Percentiles rank a stretch among this genome's conserved stretches.
Evolutionary conservation across 1,284 basidiomycete genomes (phyloP).

Genomic region (Ganoderma lingzhi): DNA sequence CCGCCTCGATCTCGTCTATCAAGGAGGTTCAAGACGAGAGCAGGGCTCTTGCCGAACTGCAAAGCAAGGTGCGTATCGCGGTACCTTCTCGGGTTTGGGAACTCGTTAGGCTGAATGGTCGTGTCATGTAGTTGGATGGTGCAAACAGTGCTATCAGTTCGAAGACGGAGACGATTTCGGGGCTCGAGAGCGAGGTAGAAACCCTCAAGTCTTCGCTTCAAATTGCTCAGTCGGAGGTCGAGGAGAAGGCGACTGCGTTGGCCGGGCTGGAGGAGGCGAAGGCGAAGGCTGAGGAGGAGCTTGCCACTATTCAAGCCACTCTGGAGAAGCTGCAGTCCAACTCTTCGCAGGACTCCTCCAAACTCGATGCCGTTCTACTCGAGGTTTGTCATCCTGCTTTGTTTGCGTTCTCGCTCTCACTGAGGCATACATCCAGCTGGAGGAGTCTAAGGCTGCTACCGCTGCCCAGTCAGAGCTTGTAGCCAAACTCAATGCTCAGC

Average conservation of each 20-base stretch:
- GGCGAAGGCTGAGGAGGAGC: constrained; percentile 54
- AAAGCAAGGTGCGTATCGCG: constrained; percentile 58
- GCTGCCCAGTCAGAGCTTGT: constrained; percentile 54
- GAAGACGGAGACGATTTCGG: constrained; percentile 56
- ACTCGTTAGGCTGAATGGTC: constrained; percentile 10
- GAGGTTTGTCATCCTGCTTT: constrained; percentile 52
- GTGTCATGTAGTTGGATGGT: constrained; percentile 59
- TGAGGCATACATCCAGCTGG: constrained; percentile 52
- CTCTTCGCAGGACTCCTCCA: constrained; percentile 46
- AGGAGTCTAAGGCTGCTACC: constrained; percentile 51
- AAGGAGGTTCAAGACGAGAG: constrained; percentile 70
- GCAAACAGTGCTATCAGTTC: constrained; percentile 58
- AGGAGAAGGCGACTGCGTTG: constrained; percentile 52
- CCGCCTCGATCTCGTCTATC: constrained; percentile 73
- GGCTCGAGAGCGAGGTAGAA: constrained; percentile 60
- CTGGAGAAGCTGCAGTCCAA: constrained; percentile 52
- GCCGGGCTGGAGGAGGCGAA: constrained; percentile 60
- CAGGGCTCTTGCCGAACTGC: constrained; percentile 63
- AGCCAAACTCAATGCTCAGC: constrained; percentile 57
- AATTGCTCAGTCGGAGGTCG: constrained; percentile 53
- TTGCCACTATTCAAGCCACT: constrained; percentile 52
- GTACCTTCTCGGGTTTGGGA: constrained; percentile 7
- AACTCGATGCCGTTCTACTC: constrained; percentile 50
- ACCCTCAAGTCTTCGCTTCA: constrained; percentile 61
- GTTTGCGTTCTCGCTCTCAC: neutral